phyloP scores from a whole-genome alignment of 192 early-diverging fungal genomes.

The Podila epigama region DNA sequence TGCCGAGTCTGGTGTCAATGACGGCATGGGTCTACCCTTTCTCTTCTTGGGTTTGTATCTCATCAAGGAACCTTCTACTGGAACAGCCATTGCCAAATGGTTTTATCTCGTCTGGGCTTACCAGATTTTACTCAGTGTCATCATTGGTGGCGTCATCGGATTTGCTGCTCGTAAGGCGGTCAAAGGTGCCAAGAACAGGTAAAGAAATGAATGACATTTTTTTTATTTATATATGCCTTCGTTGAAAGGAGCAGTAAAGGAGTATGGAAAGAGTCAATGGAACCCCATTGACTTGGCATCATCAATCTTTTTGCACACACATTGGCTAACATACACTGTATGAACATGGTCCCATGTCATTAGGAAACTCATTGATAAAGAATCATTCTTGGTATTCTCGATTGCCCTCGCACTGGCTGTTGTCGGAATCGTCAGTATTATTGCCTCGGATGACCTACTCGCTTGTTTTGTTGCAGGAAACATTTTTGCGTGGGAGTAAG shows the following conservation, averaged over 20 bases:
- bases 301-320: no score
- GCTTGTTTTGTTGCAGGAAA: constrained; percentile 84
- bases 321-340: no score
- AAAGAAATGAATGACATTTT: constrained; percentile 3
- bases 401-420: constrained; percentile 77
- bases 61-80: constrained; percentile 58
- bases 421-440: constrained; percentile 73
- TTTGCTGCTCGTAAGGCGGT: constrained; percentile 72
- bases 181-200: constrained; percentile 66
- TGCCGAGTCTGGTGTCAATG: constrained; percentile 63
- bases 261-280: no score
- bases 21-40: constrained; percentile 82
- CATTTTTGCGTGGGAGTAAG: constrained; percentile 84
- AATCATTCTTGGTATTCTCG: constrained; percentile 82
- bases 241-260: no score
- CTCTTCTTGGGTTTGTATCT: constrained; percentile 80
- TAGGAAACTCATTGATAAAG: constrained; percentile 86
- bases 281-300: no score
- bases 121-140: constrained; percentile 73
- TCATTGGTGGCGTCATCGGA: constrained; percentile 79
- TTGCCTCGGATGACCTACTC: constrained; percentile 79
- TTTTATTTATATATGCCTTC: neutral
- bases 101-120: constrained; percentile 78
- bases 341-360: neutral
- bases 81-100: constrained; percentile 81